Evolutionary conservation across 441 rosid genomes (phyloP), one percentile per base, ranked within the genome.

Genomic region (Eugenia klotzschiana): DNA sequence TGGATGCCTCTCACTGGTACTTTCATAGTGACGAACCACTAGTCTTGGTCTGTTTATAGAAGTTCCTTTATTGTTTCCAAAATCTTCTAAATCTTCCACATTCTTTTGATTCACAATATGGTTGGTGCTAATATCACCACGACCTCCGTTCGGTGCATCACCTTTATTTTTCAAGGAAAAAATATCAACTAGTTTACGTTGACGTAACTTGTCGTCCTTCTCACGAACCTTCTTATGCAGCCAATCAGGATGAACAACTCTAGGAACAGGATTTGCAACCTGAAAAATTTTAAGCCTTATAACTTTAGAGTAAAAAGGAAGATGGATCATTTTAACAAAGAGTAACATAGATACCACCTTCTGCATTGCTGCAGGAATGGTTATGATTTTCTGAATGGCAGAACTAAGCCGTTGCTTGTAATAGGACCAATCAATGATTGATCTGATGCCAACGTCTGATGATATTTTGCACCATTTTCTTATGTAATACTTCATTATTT

Each of bases 301-400:
- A 64, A 33, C 2, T 56, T 56, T 85, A 86, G 64, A 85, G 83
- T 82, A 79, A 72, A 82, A 77, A 40, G 26, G 83, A 83, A 77
- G 60, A 85, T 53, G 51, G 73, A 82, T 80, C 58, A 79, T 43
- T 79, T 52, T 51, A 86, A 81, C 54, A 82, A 83, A 56, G 46
- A 80, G 79, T 81, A 89, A 41, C 87, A 77, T 57, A n/a, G 74
- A 79, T 25, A 73, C 82, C 87, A 97, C 99, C 98, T 97, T 97
- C 89, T 97, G 99, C 98, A 95, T 97, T 84, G 99, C 99, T 64
- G 99, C 99, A 90, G 99, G 99, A 87, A 97, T 97, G 73, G 98
- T 97, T 83, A 97, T 89, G 84, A 91, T 95, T 87, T 97, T 97
- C 89, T 97, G 99, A 88, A 97, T 90, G 82, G 99, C 94, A 82